Conservation (phyloP, 2,329 filamentous ascomycete species). For the Hypomyces perniciosus region DNA sequence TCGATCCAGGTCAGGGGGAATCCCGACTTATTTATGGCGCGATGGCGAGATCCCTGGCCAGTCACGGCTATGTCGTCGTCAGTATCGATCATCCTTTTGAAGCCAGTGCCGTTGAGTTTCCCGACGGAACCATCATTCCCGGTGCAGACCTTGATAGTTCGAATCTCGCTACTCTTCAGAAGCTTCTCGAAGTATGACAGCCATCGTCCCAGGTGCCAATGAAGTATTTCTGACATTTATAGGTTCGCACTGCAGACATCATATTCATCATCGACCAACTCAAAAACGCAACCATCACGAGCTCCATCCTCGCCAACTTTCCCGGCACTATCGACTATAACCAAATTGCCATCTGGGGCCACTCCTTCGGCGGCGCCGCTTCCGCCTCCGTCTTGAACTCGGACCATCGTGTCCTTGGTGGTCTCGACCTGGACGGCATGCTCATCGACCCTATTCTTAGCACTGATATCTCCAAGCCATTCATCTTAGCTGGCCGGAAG, state of each 20-base stretch:
- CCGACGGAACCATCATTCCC: constrained; percentile 32
- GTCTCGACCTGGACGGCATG: constrained; percentile 36
- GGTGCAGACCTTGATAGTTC: constrained; percentile 14
- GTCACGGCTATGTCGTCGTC: constrained; percentile 40
- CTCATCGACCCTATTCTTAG: constrained; percentile 28
- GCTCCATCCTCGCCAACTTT: constrained; percentile 15
- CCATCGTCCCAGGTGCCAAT: background rate
- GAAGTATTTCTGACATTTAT: background rate
- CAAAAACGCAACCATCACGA: constrained; percentile 14
- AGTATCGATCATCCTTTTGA: constrained; percentile 46
- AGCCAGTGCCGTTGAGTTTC: constrained; percentile 39
- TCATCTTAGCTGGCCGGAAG: constrained; percentile 26
- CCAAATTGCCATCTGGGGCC: constrained; percentile 31
- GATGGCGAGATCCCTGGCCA: constrained; percentile 39
- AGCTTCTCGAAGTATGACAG: constrained; percentile 16
- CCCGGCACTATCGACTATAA: constrained; percentile 22
- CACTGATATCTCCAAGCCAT: constrained; percentile 21
- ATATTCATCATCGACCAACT: constrained; percentile 33
- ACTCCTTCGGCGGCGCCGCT: constrained; percentile 35
- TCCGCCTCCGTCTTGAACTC: constrained; percentile 26
- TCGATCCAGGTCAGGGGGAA: constrained; percentile 40
- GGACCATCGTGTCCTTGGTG: constrained; percentile 30
- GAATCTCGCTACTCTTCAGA: constrained; percentile 13
- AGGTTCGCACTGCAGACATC: constrained; percentile 32
- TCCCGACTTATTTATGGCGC: constrained; percentile 38